Conservation (phyloP, 257 asterid genomes). For the Solanum paucissectum region DNA sequence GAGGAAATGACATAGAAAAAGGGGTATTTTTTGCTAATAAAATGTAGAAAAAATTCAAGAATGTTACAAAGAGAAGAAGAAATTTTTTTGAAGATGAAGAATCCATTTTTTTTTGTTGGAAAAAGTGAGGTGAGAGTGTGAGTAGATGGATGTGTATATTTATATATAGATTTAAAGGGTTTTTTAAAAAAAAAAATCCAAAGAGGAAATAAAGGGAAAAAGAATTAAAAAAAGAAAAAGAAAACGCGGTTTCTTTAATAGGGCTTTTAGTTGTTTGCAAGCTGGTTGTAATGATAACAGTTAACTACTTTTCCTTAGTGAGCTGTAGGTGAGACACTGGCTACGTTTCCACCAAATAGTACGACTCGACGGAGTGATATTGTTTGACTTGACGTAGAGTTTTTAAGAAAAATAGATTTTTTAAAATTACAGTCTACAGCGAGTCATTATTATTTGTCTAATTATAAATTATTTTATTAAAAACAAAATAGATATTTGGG, state of each 20-base stretch:
- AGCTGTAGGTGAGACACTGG: not conserved
- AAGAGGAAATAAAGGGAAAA: not conserved
- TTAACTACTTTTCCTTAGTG: not conserved
- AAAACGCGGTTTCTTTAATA: conserved; percentile 3
- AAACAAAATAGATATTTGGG: fast-evolving
- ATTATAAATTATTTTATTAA: not conserved
- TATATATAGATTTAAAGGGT: conserved; percentile 14
- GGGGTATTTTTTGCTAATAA: not conserved
- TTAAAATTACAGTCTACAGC: not conserved
- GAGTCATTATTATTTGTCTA: fast-evolving
- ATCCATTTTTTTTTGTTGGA: conserved; percentile 18
- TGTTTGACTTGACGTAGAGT: not conserved
- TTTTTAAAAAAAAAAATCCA: not conserved
- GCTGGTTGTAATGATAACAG: conserved; percentile 3
- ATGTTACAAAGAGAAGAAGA: conserved; percentile 7
- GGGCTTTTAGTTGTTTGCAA: not conserved
- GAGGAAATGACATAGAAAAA: conserved; percentile 38
- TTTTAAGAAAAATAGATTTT: fast-evolving
- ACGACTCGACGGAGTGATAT: not conserved
- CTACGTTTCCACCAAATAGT: not conserved
- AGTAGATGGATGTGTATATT: conserved; percentile 15
- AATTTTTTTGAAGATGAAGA: not conserved
- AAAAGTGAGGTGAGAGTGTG: not conserved
- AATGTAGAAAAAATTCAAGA: conserved; percentile 1
- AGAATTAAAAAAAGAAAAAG: not conserved